These are phyloP conservation scores for sweet orange (Citrus sinensis) DNA, from an alignment of 345 rosid species.

Conservation along the genomic window DNA sequence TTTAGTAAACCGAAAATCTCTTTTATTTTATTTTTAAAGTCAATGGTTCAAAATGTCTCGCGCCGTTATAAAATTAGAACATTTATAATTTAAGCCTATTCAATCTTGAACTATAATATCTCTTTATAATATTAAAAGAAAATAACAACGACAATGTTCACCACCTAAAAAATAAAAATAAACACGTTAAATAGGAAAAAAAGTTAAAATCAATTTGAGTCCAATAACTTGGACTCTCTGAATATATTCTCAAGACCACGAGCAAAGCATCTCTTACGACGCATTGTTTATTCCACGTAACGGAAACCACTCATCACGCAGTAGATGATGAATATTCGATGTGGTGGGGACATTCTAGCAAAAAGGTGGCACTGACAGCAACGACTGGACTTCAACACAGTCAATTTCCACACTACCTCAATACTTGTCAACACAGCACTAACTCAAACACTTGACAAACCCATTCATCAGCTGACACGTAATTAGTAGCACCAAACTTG, in stretches of 20 bases:
- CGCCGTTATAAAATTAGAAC: too few relatives aligned
- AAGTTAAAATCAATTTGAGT: too few relatives aligned
- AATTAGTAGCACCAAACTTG: not conserved
- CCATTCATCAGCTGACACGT: not conserved
- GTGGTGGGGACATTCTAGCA: slow-evolving; percentile 16
- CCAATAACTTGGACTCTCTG: not conserved
- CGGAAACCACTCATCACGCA: not conserved
- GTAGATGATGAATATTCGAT: slow-evolving; percentile 7
- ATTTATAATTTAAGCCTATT: too few relatives aligned
- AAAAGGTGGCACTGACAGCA: slow-evolving; percentile 23
- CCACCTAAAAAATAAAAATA: too few relatives aligned
- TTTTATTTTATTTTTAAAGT: too few relatives aligned
- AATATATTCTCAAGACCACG: not conserved
- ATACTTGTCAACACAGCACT: not conserved
- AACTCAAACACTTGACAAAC: rapidly evolving
- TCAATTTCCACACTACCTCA: not conserved
- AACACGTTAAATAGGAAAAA: too few relatives aligned
- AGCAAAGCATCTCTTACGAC: not conserved
- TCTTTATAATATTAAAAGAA: too few relatives aligned
- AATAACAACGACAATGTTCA: too few relatives aligned
- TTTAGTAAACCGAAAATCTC: too few relatives aligned
- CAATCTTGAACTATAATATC: too few relatives aligned
- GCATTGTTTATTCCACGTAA: not conserved
- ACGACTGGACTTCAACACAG: not conserved
- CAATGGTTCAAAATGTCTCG: too few relatives aligned